Evolutionary conservation across 805 yeast species (phyloP).

Genomic region (Zygotorulaspora danielsina): DNA sequence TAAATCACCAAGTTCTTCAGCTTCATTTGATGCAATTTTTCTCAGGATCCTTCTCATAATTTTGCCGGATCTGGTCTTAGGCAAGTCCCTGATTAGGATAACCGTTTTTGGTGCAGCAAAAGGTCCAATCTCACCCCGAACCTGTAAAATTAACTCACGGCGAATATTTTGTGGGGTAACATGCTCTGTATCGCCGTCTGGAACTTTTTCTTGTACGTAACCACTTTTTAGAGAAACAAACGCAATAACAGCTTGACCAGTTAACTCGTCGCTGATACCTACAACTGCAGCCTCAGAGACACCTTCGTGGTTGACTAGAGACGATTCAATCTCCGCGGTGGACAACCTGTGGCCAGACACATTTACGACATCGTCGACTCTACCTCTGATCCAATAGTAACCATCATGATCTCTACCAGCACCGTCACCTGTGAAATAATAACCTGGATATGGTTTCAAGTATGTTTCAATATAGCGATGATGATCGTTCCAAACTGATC

Average conservation of each 20-base stretch:
- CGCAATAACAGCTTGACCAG: conserved; percentile 97
- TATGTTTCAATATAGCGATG: conserved; percentile 85
- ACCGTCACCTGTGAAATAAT: conserved; percentile 97
- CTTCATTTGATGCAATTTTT: conserved; percentile 88
- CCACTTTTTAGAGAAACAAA: conserved; percentile 74
- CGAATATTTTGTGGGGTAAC: conserved; percentile 43
- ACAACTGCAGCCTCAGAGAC: conserved; percentile 97
- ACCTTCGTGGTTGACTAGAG: conserved; percentile 68
- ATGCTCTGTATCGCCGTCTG: conserved; percentile 31
- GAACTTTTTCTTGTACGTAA: conserved; percentile 31
- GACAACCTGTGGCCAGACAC: conserved; percentile 97
- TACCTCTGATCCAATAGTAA: conserved; percentile 95
- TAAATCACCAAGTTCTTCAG: conserved; percentile 86
- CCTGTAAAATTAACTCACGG: conserved; percentile 68
- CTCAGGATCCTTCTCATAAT: conserved; percentile 97
- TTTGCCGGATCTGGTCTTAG: conserved; percentile 98
- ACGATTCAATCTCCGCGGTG: conserved; percentile 97
- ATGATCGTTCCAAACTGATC: conserved; percentile 90
- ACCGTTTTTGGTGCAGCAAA: conserved; percentile 94
- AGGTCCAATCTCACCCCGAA: conserved; percentile 55
- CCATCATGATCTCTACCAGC: conserved; percentile 97
- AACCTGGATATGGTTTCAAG: conserved; percentile 86
- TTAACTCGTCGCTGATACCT: conserved; percentile 89
- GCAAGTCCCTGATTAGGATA: conserved; percentile 81
- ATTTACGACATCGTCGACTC: conserved; percentile 97